Evolutionary conservation across 1,284 basidiomycete genomes (phyloP).

Genomic region (Papiliotrema terrestris): DNA sequence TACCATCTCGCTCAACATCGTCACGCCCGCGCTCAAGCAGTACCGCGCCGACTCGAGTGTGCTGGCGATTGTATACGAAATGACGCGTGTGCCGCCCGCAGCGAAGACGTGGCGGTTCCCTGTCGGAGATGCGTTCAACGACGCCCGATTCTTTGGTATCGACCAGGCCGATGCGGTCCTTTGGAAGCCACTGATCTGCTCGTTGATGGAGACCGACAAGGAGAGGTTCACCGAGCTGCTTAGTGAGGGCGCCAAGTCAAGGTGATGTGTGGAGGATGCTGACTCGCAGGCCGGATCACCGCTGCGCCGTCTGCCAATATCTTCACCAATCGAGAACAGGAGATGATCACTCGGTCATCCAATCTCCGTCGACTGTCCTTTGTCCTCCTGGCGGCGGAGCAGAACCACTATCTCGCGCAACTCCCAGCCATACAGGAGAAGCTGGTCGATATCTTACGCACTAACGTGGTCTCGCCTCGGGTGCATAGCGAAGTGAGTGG

Average conservation of each 20-base stretch:
- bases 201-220: slow-evolving; percentile 82
- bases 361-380: slow-evolving; percentile 86
- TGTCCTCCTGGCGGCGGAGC: slow-evolving; percentile 76
- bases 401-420: slow-evolving; percentile 84
- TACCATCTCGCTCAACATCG: slow-evolving; percentile 80
- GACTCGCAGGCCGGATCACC: slow-evolving; percentile 66
- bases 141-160: slow-evolving; percentile 77
- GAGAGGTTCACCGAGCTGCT: slow-evolving; percentile 79
- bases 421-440: slow-evolving; percentile 94
- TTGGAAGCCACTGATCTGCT: slow-evolving; percentile 77
- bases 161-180: slow-evolving; percentile 54
- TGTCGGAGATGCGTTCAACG: slow-evolving; percentile 77
- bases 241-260: too few relatives aligned
- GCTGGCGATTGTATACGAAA: slow-evolving; percentile 67
- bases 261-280: neutral
- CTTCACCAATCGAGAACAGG: slow-evolving; percentile 92
- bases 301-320: slow-evolving; percentile 90
- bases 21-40: slow-evolving; percentile 65
- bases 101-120: slow-evolving; percentile 80
- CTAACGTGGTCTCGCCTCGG: slow-evolving; percentile 69
- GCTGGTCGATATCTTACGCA: slow-evolving; percentile 83
- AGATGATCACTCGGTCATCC: slow-evolving; percentile 82
- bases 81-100: slow-evolving; percentile 72
- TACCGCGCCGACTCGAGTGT: slow-evolving; percentile 45
- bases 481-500: slow-evolving; percentile 79